Evolutionary conservation across 805 yeast species (phyloP), one percentile per base, ranked within the genome.

Genomic region (Kazachstania taianensis): DNA sequence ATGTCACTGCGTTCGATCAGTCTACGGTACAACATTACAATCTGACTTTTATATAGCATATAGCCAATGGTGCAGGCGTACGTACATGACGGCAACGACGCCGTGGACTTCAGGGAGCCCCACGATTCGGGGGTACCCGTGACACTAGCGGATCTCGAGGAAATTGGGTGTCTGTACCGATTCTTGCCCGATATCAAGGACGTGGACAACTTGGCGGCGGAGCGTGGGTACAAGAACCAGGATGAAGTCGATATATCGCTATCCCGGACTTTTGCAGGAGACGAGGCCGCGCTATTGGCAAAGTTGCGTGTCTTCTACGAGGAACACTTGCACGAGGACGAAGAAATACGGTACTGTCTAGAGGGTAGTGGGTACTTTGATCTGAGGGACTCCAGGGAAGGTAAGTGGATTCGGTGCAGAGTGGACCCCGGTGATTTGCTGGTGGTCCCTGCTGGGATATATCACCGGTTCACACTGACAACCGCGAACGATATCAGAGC

Each of bases 361-460:
- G 94, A 81, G 19, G 98, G 98, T 8, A 81, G 76, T 38, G 97
- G 98, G 0, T 89, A 71, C 60, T 89, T 89, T n/a, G 98, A 89
- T 52, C 84, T 89, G 6, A 70, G 95, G 45, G 79, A 74, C 49
- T 52, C 63, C 20, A 22, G 33, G 8, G 52, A 69, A 9, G 71
- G 69, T 37, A 57, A 65, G 38, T 89, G 98, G 98, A 69, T 89
- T 38, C 72, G 98, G 41, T 69, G 79, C 39, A 70, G 71, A 41
- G 66, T 86, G 24, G 64, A 55, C 22, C 66, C 70, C 35, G 70
- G 78, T 30, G 98, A 89, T 51, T 49, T 75, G 33, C 53, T 81
- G 38, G 70, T 82, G 35, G 65, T 81, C 14, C 98, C 98, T 0
- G 85, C 94, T 1, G 97, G 97, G 0, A 85, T 89, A 25, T 89